phyloP scores from a whole-genome alignment of 441 rosid genomes.

The Flueggea neowawraea region DNA sequence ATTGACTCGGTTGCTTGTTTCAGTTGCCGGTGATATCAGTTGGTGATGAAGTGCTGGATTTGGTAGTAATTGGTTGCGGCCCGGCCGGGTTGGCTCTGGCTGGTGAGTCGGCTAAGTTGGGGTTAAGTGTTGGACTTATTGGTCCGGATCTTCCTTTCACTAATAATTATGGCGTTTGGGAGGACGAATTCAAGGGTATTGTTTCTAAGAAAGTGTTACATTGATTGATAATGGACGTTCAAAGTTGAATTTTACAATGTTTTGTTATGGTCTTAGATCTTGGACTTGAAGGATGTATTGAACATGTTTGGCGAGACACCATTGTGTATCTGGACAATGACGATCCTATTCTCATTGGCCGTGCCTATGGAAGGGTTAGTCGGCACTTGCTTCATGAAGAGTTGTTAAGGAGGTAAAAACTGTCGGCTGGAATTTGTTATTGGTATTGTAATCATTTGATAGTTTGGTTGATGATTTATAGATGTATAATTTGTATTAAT shows the following conservation, averaged over 20 bases:
- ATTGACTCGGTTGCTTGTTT: neutral
- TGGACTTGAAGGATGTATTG: constrained; percentile 85
- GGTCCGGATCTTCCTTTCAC: constrained; percentile 99
- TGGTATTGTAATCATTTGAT: constrained; percentile 7
- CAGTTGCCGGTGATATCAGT: constrained; percentile 64
- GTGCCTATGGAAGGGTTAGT: constrained; percentile 96
- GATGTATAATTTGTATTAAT: constrained; percentile 44
- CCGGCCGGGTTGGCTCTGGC: constrained; percentile 98
- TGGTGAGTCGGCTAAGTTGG: constrained; percentile 87
- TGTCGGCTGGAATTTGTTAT: neutral
- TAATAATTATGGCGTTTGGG: constrained; percentile 97
- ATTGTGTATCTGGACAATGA: constrained; percentile 73
- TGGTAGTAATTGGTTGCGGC: constrained; percentile 97
- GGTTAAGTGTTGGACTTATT: constrained; percentile 80
- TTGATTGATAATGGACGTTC: no score
- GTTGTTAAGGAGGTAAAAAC: constrained; percentile 65
- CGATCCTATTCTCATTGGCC: constrained; percentile 72
- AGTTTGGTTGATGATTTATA: constrained; percentile 9
- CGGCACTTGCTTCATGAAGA: constrained; percentile 89
- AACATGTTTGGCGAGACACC: constrained; percentile 94
- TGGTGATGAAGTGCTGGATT: constrained; percentile 59
- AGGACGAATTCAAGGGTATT: constrained; percentile 91
- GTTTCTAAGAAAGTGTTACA: no score
- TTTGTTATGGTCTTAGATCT: constrained; percentile 47
- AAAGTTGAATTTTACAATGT: neutral